Evolutionary conservation across 257 asterid species (phyloP).

Genomic region (Primulina huaijiensis): DNA sequence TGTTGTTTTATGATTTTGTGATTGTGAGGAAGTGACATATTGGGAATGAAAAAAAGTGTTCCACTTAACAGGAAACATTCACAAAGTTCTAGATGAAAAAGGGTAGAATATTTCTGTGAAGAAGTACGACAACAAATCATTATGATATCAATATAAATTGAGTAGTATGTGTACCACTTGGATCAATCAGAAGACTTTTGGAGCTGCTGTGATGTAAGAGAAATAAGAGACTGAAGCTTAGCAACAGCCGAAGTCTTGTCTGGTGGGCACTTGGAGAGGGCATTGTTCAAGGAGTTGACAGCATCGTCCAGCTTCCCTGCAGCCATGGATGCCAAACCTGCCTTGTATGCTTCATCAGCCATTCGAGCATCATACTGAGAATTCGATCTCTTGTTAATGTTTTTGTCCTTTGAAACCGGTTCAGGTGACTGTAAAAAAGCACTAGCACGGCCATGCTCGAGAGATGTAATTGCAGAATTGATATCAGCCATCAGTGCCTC

Average conservation of each 20-base stretch:
- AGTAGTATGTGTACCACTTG: background rate
- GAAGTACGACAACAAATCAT: conserved; percentile 1
- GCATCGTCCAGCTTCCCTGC: conserved; percentile 51
- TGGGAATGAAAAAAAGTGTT: no score
- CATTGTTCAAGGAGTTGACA: conserved; percentile 39
- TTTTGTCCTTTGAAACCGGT: conserved; percentile 23
- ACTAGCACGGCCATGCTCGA: conserved; percentile 54
- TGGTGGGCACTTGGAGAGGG: conserved; percentile 60
- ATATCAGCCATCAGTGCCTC: conserved; percentile 63
- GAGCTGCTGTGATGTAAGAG: conserved; percentile 37
- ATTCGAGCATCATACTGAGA: conserved; percentile 36
- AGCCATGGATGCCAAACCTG: conserved; percentile 55
- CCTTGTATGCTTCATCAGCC: conserved; percentile 58
- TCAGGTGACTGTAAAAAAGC: conserved; percentile 34
- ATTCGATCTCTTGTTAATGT: conserved; percentile 1
- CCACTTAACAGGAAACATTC: no score
- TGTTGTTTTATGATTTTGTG: no score
- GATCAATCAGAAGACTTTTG: conserved; percentile 36
- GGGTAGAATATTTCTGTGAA: background rate
- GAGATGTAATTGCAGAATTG: conserved; percentile 50
- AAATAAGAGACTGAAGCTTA: conserved; percentile 56
- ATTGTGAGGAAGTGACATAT: no score
- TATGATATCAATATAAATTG: background rate
- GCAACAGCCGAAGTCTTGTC: conserved; percentile 49
- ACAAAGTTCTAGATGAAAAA: background rate